Evolutionary conservation across 768 basidiomycete genomes (phyloP), one percentile per base, ranked within the genome.

Genomic region (Lentinula sp.): DNA sequence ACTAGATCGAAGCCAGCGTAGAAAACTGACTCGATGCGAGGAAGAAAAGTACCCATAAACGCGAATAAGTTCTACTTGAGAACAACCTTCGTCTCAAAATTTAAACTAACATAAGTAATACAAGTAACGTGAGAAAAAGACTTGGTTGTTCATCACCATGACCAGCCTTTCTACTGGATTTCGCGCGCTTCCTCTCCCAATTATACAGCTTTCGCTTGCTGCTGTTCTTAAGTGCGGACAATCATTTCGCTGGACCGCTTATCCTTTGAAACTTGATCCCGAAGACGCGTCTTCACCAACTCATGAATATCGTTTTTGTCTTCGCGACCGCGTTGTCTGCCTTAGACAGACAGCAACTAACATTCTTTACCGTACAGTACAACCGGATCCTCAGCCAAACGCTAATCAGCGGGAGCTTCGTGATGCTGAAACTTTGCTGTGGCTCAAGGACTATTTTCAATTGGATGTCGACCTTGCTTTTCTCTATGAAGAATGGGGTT

Each of bases 391-490:
- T 55, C 70, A 75, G 48, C 70, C 77, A 31, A 66, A 70, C 5
- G 70, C 76, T 8, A 62, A 68, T 21, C 72, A 78, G 6, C 64
- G 66, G 8, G 65, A 73, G 50, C 56, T 71, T 23, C 75, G 76
- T 57, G 80, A 91, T 49, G 80, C 80, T 4, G 87, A 91, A 67
- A 93, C 91, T 0, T 70, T 91, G 43, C 68, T 72, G 4, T 93
- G 91, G 88, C 71, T 99, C 34, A 78, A 78, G 32, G 87, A 92
- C 70, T 98, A 99, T 73, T 95, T 99, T 69, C 92, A 95, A 65
- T 82, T 99, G 5, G 81, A 89, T 50, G 75, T 89, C 8, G 87
- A 91, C 69, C 80, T 98, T 8, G 71, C 76, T 18, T 68, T 71
- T 23, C 78, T 98, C 2, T 98, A 98, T 69, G 73, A 77, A 18